These are phyloP conservation scores for Solanum chaucha DNA, from an alignment of 257 asterid genomes.

Conservation along the genomic window DNA sequence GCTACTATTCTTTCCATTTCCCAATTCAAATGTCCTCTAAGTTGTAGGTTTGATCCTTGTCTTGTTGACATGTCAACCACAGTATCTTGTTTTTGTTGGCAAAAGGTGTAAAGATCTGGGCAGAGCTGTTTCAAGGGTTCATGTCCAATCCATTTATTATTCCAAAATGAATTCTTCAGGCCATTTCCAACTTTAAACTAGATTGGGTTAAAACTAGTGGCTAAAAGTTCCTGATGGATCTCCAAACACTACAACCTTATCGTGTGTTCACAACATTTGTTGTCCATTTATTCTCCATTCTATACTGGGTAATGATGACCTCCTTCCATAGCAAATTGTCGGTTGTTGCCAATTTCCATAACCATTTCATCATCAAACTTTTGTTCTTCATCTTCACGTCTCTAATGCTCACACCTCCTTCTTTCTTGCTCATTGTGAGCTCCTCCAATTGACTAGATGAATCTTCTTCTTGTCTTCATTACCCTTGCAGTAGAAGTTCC, in stretches of 20 bases:
- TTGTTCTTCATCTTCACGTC: not conserved
- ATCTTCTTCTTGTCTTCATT: not conserved
- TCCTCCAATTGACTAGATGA: not conserved
- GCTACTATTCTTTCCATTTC: not conserved
- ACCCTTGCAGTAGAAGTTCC: not conserved
- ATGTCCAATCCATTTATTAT: not conserved
- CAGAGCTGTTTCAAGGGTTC: not conserved
- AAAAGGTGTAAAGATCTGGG: not conserved
- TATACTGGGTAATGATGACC: not conserved
- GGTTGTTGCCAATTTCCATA: not conserved
- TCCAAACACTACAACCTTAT: not conserved
- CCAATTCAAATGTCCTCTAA: not conserved
- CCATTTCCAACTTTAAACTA: not conserved
- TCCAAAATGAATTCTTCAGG: not conserved
- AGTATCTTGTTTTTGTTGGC: not conserved
- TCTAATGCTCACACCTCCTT: not conserved
- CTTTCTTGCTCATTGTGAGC: not conserved
- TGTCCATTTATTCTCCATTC: not conserved
- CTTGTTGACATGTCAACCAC: not conserved
- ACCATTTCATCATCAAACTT: not conserved
- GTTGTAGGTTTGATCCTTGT: not conserved
- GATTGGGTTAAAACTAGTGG: not conserved
- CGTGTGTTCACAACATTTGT: not conserved
- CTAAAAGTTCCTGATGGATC: not conserved
- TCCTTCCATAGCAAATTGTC: not conserved